These are phyloP conservation scores for Candida oleophila DNA, from an alignment of 805 yeast genomes.

Conservation along the genomic window DNA sequence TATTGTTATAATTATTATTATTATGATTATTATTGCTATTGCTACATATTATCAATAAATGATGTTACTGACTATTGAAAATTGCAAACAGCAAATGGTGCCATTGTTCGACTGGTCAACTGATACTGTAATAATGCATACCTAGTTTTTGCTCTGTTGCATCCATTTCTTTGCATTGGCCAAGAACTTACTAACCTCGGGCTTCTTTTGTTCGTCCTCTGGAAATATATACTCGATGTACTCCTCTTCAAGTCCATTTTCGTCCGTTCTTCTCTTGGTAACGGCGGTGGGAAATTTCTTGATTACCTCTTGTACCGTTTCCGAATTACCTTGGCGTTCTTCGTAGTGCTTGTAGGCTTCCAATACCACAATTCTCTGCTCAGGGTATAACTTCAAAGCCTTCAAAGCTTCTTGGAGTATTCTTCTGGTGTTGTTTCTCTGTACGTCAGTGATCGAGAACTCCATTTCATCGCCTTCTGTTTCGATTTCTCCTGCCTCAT, in stretches of 20 bases:
- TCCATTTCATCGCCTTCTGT: slow-evolving; percentile 46
- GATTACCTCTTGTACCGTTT: slow-evolving; percentile 32
- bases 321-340: slow-evolving; percentile 52
- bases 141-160: slow-evolving; percentile 8
- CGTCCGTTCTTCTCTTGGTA: slow-evolving; percentile 43
- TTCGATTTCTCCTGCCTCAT: slow-evolving; percentile 32
- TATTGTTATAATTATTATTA: no score
- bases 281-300: slow-evolving; percentile 55
- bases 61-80: no score
- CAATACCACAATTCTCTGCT: slow-evolving; percentile 47
- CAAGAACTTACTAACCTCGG: slow-evolving; percentile 35
- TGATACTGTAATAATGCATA: not conserved
- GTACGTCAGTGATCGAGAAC: slow-evolving; percentile 49
- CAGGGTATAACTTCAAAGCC: slow-evolving; percentile 32
- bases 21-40: no score
- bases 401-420: slow-evolving; percentile 56
- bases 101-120: no score
- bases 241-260: slow-evolving; percentile 45
- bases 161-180: slow-evolving; percentile 42
- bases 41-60: no score
- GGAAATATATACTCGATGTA: slow-evolving; percentile 65
- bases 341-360: slow-evolving; percentile 71
- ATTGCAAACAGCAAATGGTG: no score
- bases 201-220: slow-evolving; percentile 45
- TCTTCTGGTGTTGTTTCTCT: slow-evolving; percentile 49